Evolutionary conservation across 306 rosid genomes (phyloP), one percentile per base, ranked within the genome.

Genomic region (Amphicarpaea edgeworthii): DNA sequence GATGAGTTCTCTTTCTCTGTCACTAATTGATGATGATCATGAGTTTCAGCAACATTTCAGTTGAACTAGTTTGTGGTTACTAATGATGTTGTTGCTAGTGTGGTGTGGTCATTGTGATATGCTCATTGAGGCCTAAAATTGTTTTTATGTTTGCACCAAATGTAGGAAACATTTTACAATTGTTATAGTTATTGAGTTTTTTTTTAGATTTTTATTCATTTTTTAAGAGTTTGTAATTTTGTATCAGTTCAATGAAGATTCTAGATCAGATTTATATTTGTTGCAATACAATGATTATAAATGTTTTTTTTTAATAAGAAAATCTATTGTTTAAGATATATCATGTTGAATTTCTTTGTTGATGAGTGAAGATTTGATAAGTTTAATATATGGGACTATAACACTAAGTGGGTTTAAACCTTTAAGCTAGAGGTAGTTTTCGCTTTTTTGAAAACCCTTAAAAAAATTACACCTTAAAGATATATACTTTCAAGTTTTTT

Each of bases 1-100:
- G 90, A 88, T 10, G 95, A 89, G 0, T 86, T 85, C 47, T 86
- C 93, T 78, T 78, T 86, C 38, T 49, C 80, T 46, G 4, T 80
- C 58, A 68, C 38, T 26, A 55, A 57, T 40, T 78, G 59, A 82
- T 37, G 8, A n/a, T n/a, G n/a, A n/a, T n/a, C n/a, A n/a, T n/a
- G n/a, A n/a, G n/a, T n/a, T n/a, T n/a, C n/a, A n/a, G n/a, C 37
- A 57, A 12, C 41, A 12, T 28, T 59, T 5, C 11, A 28, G 12
- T 26, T 58, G 20, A 57, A n/a, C n/a, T n/a, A n/a, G 11, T 10
- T 57, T 57, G 8, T 58, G 64, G 12, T 59, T 12, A 5, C 19
- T 12, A 5, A 24, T 24, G 12, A 50, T 17, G 7, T 12, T 50
- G 4, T 50, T 50, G 5, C 53, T 5, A 7, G 1, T 43, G 49